Percentiles rank a stretch among this genome's conserved stretches.
These are phyloP conservation scores for Solanum pinnatisectum DNA, from an alignment of 257 asterid genomes.

Conservation along the genomic window DNA sequence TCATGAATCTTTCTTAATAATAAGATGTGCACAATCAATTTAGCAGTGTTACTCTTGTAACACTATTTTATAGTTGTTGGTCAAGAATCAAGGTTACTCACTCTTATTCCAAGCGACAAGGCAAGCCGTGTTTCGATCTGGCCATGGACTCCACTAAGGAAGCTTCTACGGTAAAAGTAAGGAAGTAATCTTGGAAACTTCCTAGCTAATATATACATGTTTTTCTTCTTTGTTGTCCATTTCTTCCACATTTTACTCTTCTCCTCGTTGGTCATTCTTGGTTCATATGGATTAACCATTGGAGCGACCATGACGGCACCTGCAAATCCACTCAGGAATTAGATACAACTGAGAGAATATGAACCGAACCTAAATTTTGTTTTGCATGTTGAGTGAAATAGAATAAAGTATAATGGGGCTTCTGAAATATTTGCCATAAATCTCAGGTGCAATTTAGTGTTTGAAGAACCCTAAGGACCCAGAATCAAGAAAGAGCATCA, in stretches of 20 bases:
- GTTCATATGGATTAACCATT: conserved; percentile 86
- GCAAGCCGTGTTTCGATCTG: conserved; percentile 57
- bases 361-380: not conserved
- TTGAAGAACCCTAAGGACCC: not conserved
- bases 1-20: not conserved
- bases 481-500: not conserved
- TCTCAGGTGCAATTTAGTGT: not conserved
- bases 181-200: conserved; percentile 68
- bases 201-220: conserved; percentile 59
- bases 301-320: conserved; percentile 96
- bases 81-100: conserved; percentile 20
- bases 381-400: not conserved
- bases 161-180: conserved; percentile 55
- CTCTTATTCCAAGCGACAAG: conserved; percentile 58
- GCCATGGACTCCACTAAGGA: conserved; percentile 77
- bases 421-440: not conserved
- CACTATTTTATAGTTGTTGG: not conserved
- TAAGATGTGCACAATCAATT: not conserved
- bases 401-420: not conserved
- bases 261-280: conserved; percentile 68
- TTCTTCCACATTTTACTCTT: conserved; percentile 64
- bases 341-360: not conserved
- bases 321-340: conserved; percentile 19
- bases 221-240: conserved; percentile 54
- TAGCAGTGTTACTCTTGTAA: not conserved